phyloP scores from a whole-genome alignment of 345 rosid genomes.

The Stellera chamaejasme region DNA sequence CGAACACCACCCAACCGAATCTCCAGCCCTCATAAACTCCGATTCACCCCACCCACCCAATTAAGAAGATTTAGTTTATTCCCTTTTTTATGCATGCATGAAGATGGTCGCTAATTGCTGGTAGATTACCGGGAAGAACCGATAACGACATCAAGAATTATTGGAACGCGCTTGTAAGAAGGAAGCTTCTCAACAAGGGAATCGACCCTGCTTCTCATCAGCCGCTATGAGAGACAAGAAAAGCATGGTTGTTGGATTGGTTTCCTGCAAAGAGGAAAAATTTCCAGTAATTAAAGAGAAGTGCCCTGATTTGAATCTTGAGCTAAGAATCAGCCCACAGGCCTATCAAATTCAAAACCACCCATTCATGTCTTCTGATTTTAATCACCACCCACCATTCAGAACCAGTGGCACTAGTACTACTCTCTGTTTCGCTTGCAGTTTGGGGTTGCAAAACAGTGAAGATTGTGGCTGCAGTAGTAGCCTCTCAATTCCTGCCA shows the following conservation, averaged over 20 bases:
- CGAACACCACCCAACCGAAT: too few species aligned
- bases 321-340: constrained; percentile 74
- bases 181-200: constrained; percentile 55
- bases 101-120: constrained; percentile 54
- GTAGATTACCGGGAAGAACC: constrained; percentile 66
- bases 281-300: constrained; percentile 23
- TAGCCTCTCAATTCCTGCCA: constrained; percentile 11
- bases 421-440: constrained; percentile 35
- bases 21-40: too few species aligned
- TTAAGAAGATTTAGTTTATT: neutral
- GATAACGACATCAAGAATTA: constrained; percentile 74
- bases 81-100: constrained; percentile 3
- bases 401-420: constrained; percentile 14
- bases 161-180: constrained; percentile 68
- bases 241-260: constrained; percentile 6
- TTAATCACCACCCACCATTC: constrained; percentile 9
- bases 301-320: constrained; percentile 77
- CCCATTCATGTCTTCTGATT: constrained; percentile 4
- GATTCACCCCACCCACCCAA: too few species aligned
- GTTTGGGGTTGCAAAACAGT: constrained; percentile 45
- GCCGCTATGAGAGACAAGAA: constrained; percentile 16
- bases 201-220: constrained; percentile 62
- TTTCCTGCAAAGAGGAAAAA: constrained; percentile 21
- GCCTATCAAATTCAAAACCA: constrained; percentile 28
- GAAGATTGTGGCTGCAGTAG: constrained; percentile 40